Percentiles rank a stretch among this genome's conserved stretches.
phyloP scores from a whole-genome alignment of 225 moss, liverwort and hornwort species.

The Marchantia polymorpha region DNA sequence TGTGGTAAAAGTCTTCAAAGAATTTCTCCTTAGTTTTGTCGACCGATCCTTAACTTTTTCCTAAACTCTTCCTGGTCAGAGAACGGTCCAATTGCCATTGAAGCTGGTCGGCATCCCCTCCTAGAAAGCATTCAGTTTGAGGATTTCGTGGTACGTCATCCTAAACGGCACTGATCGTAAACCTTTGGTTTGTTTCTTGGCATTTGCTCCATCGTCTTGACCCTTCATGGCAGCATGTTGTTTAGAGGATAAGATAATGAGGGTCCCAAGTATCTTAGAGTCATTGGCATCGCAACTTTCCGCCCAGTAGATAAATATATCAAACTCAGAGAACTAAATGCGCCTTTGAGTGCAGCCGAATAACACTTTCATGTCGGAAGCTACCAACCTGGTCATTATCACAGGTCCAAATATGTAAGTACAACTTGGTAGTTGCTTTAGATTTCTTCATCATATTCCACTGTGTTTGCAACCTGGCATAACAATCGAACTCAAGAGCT shows the following conservation, averaged over 20 bases:
- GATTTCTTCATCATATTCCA: neutral
- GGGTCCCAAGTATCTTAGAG: neutral
- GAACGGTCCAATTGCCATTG: conserved; percentile 82
- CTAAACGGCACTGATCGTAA: neutral
- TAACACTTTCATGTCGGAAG: conserved; percentile 81
- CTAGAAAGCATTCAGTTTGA: conserved; percentile 60
- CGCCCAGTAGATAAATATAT: neutral
- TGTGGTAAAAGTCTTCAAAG: neutral
- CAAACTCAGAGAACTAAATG: neutral
- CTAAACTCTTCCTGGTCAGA: conserved; percentile 39
- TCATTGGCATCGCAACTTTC: neutral
- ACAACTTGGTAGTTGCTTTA: neutral
- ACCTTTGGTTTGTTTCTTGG: neutral
- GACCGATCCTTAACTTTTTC: neutral
- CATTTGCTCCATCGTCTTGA: neutral
- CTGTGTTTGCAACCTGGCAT: neutral
- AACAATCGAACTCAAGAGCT: neutral
- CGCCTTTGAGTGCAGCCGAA: conserved; percentile 54
- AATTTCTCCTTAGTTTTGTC: too few species aligned
- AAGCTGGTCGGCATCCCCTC: conserved; percentile 90
- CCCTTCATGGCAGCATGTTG: neutral
- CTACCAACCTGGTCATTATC: conserved; percentile 74
- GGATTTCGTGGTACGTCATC: conserved; percentile 67
- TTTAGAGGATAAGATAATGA: neutral
- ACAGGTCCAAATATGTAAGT: conserved; percentile 95